Percentiles rank a stretch among this genome's conserved stretches.
phyloP scores from a whole-genome alignment of 2,329 filamentous ascomycete genomes.

The Aspergillus sclerotialis region DNA sequence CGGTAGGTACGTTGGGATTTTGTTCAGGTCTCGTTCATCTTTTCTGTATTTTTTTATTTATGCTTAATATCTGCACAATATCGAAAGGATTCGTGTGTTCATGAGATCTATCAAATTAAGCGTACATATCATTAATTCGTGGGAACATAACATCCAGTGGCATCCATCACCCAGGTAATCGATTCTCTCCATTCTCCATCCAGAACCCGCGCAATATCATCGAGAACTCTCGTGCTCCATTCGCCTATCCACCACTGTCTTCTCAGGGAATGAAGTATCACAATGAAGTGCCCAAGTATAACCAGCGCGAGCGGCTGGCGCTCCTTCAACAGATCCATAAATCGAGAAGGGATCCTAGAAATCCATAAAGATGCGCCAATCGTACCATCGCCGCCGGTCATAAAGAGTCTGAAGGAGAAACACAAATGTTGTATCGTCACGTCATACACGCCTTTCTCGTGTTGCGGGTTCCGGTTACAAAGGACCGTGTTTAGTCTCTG shows the following conservation, averaged over 20 bases:
- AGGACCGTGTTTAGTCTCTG: constrained; percentile 18
- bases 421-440: constrained; percentile 21
- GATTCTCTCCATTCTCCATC: constrained; percentile 20
- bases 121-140: constrained; percentile 4
- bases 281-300: constrained; percentile 38
- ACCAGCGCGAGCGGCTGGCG: constrained; percentile 36
- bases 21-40: too few relatives aligned
- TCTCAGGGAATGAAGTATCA: constrained; percentile 53
- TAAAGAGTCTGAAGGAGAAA: constrained; percentile 20
- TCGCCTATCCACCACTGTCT: constrained; percentile 64
- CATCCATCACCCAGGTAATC: constrained; percentile 28
- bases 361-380: constrained; percentile 48
- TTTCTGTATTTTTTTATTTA: too few relatives aligned
- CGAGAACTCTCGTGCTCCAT: constrained; percentile 58
- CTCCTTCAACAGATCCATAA: constrained; percentile 41
- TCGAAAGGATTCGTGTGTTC: background rate
- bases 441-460: constrained; percentile 21
- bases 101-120: too few relatives aligned
- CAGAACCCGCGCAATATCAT: constrained; percentile 44
- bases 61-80: background rate
- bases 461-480: constrained; percentile 12
- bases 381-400: constrained; percentile 21
- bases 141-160: constrained; percentile 23
- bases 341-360: constrained; percentile 55
- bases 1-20: too few relatives aligned